These are phyloP conservation scores for Wickerhamiella bombiphila DNA, from an alignment of 805 yeast species.

Conservation along the genomic window DNA sequence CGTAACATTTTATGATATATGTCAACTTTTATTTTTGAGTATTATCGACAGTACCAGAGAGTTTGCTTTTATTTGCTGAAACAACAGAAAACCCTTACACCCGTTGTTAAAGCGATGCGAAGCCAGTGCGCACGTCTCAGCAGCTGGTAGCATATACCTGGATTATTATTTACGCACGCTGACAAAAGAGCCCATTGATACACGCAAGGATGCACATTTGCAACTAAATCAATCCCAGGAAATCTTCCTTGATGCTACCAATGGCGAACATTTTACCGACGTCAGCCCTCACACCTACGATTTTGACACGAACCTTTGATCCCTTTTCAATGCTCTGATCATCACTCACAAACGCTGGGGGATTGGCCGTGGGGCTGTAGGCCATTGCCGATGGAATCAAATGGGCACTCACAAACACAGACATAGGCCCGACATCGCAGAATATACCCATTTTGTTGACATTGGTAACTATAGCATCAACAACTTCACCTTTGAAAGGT, in stretches of 20 bases:
- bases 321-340: conserved; percentile 94
- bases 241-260: conserved; percentile 96
- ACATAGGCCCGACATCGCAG: conserved; percentile 94
- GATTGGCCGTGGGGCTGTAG: conserved; percentile 88
- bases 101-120: too few relatives aligned
- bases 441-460: conserved; percentile 93
- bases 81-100: too few relatives aligned
- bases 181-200: too few relatives aligned
- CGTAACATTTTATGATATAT: too few relatives aligned
- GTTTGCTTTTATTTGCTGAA: too few relatives aligned
- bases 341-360: conserved; percentile 93
- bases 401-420: conserved; percentile 89
- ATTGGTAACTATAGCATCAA: conserved; percentile 87
- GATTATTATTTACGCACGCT: too few relatives aligned
- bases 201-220: too few relatives aligned
- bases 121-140: too few relatives aligned
- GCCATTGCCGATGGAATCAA: conserved; percentile 87
- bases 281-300: conserved; percentile 94
- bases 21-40: too few relatives aligned
- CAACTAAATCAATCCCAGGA: conserved; percentile 70
- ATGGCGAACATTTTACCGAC: conserved; percentile 95
- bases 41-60: too few relatives aligned
- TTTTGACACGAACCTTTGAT: conserved; percentile 81
- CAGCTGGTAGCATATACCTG: too few relatives aligned
- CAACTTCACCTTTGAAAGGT: conserved; percentile 98